Percentiles rank a stretch among this genome's conserved stretches.
Conservation (phyloP, 371 early-diverging fungal genomes). For the Amoeboaphelidium occidentale region DNA sequence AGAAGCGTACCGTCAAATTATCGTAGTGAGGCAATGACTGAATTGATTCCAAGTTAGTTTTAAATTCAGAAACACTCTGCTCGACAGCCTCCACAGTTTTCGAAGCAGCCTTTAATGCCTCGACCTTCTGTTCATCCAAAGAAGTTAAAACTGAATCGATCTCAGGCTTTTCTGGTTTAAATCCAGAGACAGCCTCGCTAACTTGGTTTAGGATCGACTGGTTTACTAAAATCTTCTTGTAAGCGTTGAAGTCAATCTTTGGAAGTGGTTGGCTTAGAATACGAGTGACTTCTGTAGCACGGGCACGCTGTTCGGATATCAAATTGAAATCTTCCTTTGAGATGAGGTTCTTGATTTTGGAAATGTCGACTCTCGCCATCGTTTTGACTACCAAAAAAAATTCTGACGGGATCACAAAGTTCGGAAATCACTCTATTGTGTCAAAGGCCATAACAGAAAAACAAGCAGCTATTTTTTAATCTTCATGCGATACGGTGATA, state of each 20-base stretch:
- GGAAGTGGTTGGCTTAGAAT: neutral
- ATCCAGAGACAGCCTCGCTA: too few relatives aligned
- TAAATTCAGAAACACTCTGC: neutral
- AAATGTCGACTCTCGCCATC: too few relatives aligned
- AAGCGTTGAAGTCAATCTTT: neutral
- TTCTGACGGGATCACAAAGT: too few relatives aligned
- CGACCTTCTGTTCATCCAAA: neutral
- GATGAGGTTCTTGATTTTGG: too few relatives aligned
- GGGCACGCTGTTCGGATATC: neutral
- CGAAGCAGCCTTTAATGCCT: neutral
- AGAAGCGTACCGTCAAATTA: neutral
- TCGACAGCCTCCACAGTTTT: neutral
- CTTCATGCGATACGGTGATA: too few relatives aligned
- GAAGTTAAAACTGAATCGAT: neutral
- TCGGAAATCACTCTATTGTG: too few relatives aligned
- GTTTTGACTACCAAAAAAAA: too few relatives aligned
- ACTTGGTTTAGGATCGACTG: neutral
- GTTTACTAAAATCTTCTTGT: neutral
- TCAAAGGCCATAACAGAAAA: too few relatives aligned
- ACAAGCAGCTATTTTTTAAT: too few relatives aligned
- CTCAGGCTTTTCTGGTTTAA: neutral
- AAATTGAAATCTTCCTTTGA: neutral
- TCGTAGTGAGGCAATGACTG: neutral
- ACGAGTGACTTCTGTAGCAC: neutral
- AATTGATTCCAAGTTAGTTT: neutral